Conservation (phyloP, 2,329 filamentous ascomycete genomes). For the Xenoacremonium recifei region DNA sequence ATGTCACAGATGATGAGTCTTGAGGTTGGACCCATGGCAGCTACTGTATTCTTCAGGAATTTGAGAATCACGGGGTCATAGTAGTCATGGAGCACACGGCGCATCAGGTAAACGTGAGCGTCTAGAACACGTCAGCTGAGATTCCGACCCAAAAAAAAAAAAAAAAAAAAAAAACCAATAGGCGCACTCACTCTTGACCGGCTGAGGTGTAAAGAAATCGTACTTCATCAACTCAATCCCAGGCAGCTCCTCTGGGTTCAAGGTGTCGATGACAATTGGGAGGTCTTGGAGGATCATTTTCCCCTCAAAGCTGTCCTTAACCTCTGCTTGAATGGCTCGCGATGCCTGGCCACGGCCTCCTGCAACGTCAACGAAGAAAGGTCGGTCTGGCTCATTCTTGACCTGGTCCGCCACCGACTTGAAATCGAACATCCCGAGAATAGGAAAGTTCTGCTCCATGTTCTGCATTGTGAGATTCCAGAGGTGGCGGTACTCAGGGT, state of each 20-base stretch:
- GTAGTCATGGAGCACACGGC: conserved; percentile 28
- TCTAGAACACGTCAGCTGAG: no score
- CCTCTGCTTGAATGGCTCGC: conserved; percentile 21
- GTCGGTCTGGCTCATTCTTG: conserved; percentile 23
- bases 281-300: conserved; percentile 32
- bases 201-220: not conserved
- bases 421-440: conserved; percentile 31
- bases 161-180: not conserved
- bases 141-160: no score
- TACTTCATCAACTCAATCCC: conserved; percentile 16
- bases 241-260: conserved; percentile 21
- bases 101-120: conserved; percentile 29
- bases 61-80: conserved; percentile 22
- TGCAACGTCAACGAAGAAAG: conserved; percentile 29
- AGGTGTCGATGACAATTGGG: conserved; percentile 26
- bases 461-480: conserved; percentile 28
- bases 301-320: conserved; percentile 21
- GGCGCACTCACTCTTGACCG: not conserved
- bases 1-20: conserved; percentile 32
- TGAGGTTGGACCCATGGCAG: conserved; percentile 25
- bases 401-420: conserved; percentile 22
- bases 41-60: conserved; percentile 23
- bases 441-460: conserved; percentile 28
- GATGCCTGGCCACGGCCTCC: conserved; percentile 28
- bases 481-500: conserved; percentile 21